Evolutionary conservation across 75 land plant genomes (phyloP), one percentile per base, ranked within the genome.

Genomic region (Ceratopteris richardii): DNA sequence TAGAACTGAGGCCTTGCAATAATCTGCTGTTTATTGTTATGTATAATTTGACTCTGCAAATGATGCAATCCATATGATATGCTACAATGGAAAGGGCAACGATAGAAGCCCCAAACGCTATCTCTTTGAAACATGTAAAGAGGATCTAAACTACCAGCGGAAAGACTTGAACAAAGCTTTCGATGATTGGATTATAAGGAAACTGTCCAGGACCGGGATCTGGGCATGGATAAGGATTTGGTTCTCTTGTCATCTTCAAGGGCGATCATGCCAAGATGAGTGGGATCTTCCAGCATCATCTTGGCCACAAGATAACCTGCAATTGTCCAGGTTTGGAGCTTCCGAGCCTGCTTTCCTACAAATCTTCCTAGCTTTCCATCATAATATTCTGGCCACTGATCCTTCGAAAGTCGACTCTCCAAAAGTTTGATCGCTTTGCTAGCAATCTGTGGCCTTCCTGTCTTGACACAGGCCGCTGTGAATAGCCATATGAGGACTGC

Each of bases 371-470:
- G 23, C 70, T 73, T 81, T 10, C 77, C 77, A 43, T 81, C 84
- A 54, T 81, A 81, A 44, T 81, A 81, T 31, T 81, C 84, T 1
- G 82, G 84, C 84, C 84, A 81, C 5, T 72, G 68, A 40, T 81
- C 84, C 41, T 57, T 64, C 2, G 74, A 54, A 29, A 81, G 33
- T 51, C 84, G 39, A 46, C 48, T 57, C 58, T 81, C 84, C 20
- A 57, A 66, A 64, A 56, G 67, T 54, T 81, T 82, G n/a, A 81
- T 69, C 33, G 82, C 84, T 43, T 70, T 62, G 22, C 69, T 64
- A 1, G 84, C 84, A 26, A 81, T 78, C 36, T 81, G 73, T 11
- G 83, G 83, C 58, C 80, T 53, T 51, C 83, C 83, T 16, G 77
- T 61, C 67, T 80, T 80, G 23, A 77, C 67, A 46, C 77, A 78